Evolutionary conservation across 306 rosid species (phyloP), one percentile per base, ranked within the genome.

Genomic region (Vigna reflexopilosa): DNA sequence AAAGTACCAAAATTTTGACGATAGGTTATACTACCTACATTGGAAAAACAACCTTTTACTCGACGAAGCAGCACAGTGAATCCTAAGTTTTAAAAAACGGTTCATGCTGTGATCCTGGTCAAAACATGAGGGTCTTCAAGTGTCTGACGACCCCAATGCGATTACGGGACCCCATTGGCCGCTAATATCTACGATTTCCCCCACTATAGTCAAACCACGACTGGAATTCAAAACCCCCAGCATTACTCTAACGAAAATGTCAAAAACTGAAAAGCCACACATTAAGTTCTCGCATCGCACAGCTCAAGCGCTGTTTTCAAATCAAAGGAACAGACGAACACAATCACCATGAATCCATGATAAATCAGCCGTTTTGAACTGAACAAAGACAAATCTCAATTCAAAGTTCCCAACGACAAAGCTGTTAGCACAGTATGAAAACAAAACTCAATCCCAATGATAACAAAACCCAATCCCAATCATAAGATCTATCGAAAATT

Each of bases 281-380:
- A 26, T 58, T 16, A 49, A 9, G 13, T 15, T 20, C 47, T 30
- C 9, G 44, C 47, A 64, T 47, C 68, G 34, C 82, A 70, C 52
- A 32, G 19, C 5, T 44, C 10, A 14, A 0, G 10, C n/a, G 57
- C 19, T 42, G 3, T 52, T 69, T 32, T 24, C 57, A 68, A 14
- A 49, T 51, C 68, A 67, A 15, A 67, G 6, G 42, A 79, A 59
- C 57, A 38, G 3, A 62, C 2, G 2, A 73, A 52, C 58, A 73
- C 8, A 50, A 73, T 78, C 38, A 19, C 15, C 7, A 83, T 12
- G 17, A 54, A 10, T 54, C 15, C 9, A 79, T 5, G 17, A 54
- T 17, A 38, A 59, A 32, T 54, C 51, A 50, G 45, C 82, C 52
- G 72, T 30, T 75, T 73, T 70, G 2, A 54, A 71, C 69, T 65